Percentiles rank a stretch among this genome's conserved stretches.
phyloP scores from a whole-genome alignment of 2,329 filamentous ascomycete species.

The Fusarium nygamai region DNA sequence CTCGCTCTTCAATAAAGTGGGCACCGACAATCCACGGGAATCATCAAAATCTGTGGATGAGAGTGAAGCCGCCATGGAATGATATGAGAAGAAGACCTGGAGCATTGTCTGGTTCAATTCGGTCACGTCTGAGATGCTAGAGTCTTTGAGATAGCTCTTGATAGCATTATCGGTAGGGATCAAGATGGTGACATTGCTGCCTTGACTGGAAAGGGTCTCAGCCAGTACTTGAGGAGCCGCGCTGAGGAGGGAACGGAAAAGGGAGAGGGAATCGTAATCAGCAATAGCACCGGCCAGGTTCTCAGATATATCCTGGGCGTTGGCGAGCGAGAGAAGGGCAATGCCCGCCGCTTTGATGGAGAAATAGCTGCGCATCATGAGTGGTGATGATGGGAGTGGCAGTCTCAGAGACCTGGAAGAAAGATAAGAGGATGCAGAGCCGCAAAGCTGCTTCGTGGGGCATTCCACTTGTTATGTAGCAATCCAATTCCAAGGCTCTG shows the following conservation, averaged over 20 bases:
- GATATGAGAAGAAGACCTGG: constrained; percentile 33
- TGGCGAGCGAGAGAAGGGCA: neutral
- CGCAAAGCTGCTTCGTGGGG: neutral
- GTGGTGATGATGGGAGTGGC: fast-evolving
- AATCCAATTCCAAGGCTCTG: neutral
- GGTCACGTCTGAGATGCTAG: neutral
- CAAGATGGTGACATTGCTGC: constrained; percentile 31
- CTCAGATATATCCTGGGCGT: constrained; percentile 18
- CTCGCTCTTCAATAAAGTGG: constrained; percentile 14
- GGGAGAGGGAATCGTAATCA: constrained; percentile 18
- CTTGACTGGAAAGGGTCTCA: neutral
- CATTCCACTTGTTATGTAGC: neutral
- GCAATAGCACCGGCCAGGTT: constrained; percentile 17
- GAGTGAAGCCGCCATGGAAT: constrained; percentile 16
- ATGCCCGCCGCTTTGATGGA: neutral
- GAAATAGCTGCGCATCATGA: constrained; percentile 3
- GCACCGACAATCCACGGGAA: constrained; percentile 10
- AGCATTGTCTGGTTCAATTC: constrained; percentile 9
- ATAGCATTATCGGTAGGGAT: constrained; percentile 36
- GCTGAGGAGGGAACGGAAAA: constrained; percentile 21
- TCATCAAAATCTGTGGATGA: constrained; percentile 12
- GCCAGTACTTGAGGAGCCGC: neutral
- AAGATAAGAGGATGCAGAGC: neutral
- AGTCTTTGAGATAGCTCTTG: constrained; percentile 13
- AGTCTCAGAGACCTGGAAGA: fast-evolving